phyloP scores from a whole-genome alignment of 257 asterid genomes.

The Solanum okadae region DNA sequence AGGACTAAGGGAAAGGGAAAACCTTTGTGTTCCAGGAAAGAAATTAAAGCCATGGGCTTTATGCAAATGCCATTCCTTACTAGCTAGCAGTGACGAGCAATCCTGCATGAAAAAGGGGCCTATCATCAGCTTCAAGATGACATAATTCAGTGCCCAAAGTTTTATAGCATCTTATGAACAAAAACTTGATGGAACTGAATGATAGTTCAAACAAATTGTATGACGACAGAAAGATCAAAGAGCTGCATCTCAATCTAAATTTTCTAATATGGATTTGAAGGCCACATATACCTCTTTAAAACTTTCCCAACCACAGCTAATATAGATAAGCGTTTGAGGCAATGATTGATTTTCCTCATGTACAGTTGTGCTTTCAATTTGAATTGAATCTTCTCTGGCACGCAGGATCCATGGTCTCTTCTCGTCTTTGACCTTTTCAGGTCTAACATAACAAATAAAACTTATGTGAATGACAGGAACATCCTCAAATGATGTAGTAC shows the following conservation, averaged over 20 bases:
- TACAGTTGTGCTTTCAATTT: constrained; percentile 18
- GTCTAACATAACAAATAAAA: constrained; percentile 21
- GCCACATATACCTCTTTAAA: constrained; percentile 56
- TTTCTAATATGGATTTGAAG: background rate
- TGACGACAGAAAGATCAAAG: background rate
- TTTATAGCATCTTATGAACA: background rate
- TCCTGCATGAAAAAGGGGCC: constrained; percentile 35
- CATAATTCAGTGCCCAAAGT: background rate
- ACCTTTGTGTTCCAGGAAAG: constrained; percentile 96
- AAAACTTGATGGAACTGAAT: background rate
- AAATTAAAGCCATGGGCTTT: constrained; percentile 87
- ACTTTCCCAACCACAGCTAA: constrained; percentile 97
- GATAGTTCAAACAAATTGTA: background rate
- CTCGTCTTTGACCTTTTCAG: constrained; percentile 40
- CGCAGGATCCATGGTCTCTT: constrained; percentile 91
- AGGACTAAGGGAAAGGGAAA: background rate
- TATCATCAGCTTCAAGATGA: background rate
- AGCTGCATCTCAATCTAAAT: background rate
- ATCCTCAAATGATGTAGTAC: constrained; percentile 1
- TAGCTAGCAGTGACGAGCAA: constrained; percentile 61
- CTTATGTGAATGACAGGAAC: constrained; percentile 4
- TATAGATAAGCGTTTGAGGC: constrained; percentile 80
- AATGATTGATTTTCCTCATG: constrained; percentile 40
- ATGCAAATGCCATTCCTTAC: constrained; percentile 67
- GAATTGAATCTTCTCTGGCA: constrained; percentile 63